A percentile compares a stretch with the other conserved stretches of the same genome.
phyloP scores from a whole-genome alignment of 139 green algal genomes.

The Chlamydomonas sp. region DNA sequence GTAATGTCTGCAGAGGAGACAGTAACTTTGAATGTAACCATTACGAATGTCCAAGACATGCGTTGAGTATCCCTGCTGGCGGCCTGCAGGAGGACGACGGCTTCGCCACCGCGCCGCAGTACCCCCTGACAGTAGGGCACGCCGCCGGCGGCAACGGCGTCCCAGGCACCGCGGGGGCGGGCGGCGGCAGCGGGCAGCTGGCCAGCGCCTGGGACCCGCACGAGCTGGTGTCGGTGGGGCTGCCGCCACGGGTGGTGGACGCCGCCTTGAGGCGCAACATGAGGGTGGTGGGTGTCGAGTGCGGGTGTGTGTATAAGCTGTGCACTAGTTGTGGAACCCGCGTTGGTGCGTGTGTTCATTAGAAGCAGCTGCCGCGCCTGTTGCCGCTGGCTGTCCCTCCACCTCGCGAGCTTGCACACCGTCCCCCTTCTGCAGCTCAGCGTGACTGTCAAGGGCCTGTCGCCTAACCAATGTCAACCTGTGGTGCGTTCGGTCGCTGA shows the following conservation, averaged over 20 bases:
- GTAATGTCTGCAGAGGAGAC: background rate
- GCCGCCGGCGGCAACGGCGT: background rate
- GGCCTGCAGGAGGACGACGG: conserved; percentile 46
- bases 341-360: background rate
- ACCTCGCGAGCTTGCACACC: background rate
- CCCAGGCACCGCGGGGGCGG: background rate
- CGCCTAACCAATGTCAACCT: no score
- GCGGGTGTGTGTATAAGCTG: background rate
- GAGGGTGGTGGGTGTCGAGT: conserved; percentile 53
- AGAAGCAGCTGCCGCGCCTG: background rate
- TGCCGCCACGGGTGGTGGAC: conserved; percentile 75
- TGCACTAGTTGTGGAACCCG: background rate
- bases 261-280: conserved; percentile 63
- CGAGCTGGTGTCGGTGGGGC: conserved; percentile 54
- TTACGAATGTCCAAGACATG: no score
- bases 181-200: no score
- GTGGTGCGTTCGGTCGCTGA: background rate
- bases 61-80: no score
- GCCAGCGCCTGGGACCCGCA: conserved; percentile 60
- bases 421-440: no score
- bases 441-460: no score
- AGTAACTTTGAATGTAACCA: background rate
- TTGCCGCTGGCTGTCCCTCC: background rate
- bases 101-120: conserved; percentile 36
- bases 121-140: background rate